Base-by-base conservation (phyloP, 2,329 filamentous ascomycete genomes). In the Esteya vermicola region DNA sequence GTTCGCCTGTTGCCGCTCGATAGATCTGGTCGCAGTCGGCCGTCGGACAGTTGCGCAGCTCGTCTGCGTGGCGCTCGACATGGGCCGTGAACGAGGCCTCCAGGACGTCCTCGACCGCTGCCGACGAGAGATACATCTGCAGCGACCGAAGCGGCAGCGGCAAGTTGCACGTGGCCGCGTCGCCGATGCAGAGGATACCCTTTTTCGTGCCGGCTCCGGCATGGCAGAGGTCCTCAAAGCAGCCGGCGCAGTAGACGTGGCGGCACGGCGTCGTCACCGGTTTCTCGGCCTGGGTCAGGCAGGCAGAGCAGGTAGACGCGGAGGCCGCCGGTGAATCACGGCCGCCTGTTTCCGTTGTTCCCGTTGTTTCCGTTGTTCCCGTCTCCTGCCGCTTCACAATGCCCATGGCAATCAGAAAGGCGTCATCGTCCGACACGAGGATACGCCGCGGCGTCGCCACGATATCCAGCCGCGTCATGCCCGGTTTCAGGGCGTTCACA, bases 21-120 rank as follows among this genome's bases (percentile, higher is more conserved):
- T 69, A 69, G 10, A 67, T 48, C 16, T 57, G 54, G 6, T 46
- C 51, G 41, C 65, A 70, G 45, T 65, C 61, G 1, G 63, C 54
- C 0, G 60, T 63, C 2, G 63, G 59, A 39, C 65, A 69, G 46
- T 58, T 57, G 4, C 51, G 55, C 12, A 68, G 49, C 1, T 45
- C 32, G 12, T 51, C 30, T 1, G 57, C 53, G 23, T 56, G 51
- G 7, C 45, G 53, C 6, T 50, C 51, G 27, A 64, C 43, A 42
- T 65, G 54, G 0, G 53, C 49, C 4, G 46, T 40, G 38, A 65
- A 61, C 0, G 61, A 59, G 1, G 48, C 43, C 14, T 57, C 43
- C 5, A 65, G 53, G 5, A 65, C 18, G n/a, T 51, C 48, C 30
- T 65, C 61, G 16, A 64, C 57, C 32, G 46, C 43, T 12, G 43